Conservation (phyloP, 116 monocot genomes). For the Trichopus zeylanicus region DNA sequence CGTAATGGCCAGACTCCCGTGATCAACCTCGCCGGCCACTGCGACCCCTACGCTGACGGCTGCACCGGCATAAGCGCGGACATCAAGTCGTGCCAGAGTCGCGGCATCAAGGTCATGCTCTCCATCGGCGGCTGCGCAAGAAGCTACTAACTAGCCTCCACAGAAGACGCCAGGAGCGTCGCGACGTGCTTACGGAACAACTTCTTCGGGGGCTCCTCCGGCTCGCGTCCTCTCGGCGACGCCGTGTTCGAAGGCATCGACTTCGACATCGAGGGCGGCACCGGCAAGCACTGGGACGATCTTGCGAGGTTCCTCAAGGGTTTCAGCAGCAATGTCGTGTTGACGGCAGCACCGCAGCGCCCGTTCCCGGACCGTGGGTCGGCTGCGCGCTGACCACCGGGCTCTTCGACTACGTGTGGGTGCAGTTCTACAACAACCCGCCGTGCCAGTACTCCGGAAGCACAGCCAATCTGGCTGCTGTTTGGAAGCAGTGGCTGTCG, state of each 20-base stretch:
- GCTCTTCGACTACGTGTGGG: constrained; percentile 13
- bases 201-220: background rate
- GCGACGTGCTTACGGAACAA: background rate
- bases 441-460: constrained; percentile 14
- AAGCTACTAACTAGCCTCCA: background rate
- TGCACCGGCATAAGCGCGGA: background rate
- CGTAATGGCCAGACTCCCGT: background rate
- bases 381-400: background rate
- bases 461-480: background rate
- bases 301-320: constrained; percentile 5
- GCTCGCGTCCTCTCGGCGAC: background rate
- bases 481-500: constrained; percentile 14
- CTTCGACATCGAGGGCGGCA: constrained; percentile 9
- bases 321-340: constrained; percentile 1
- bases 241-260: constrained; percentile 7
- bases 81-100: background rate
- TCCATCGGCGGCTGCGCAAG: background rate
- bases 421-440: constrained; percentile 27
- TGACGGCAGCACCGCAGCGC: constrained; percentile 8
- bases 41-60: background rate
- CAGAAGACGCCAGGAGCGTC: background rate
- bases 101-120: background rate
- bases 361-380: constrained; percentile 3
- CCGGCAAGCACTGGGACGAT: constrained; percentile 3
- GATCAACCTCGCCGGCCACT: background rate